Base-by-base conservation (phyloP, 1,284 basidiomycete species). In the Agroathelia rolfsii region DNA sequence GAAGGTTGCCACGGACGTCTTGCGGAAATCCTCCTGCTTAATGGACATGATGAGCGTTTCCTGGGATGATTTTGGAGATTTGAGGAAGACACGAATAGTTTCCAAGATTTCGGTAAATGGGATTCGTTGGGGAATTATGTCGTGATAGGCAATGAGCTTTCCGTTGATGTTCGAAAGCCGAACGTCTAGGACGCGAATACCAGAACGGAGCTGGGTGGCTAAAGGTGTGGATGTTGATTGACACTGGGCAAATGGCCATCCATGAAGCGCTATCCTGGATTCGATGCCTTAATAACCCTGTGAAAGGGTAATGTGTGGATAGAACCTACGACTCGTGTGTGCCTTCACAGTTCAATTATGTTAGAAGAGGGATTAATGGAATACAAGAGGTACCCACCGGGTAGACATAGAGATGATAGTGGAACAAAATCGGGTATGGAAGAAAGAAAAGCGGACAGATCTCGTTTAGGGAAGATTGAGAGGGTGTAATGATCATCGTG, bases 41-140 rank as follows among this genome's bases (percentile, higher is more conserved):
- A 94, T 70, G 8, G 76, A 88, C 58, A 90, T 72, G 22, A 93
- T 67, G 24, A 93, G 51, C 0, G 82, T 81, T 53, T 93, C 88
- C 24, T 62, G 64, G 3, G 57, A 62, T 1, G 76, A 71, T 3
- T 48, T 41, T 0, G 78, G 64, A 0, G 64, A 59, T 6, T 64
- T 64, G 23, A 93, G 69, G 55, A 87, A 94, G 2, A 50, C 43
- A 42, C 78, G 62, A 7, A 90, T 47, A 13, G 62, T 61, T 3
- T 60, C 44, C 9, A 92, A 62, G 32, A 84, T 72, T 10, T 65
- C 59, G 36, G 70, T 58, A 51, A 88, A 89, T 0, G 76, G 60
- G 0, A 74, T 69, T 34, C 67, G 62, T 50, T 92, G 70, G 0
- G 84, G 76, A 46, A 70, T 74, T 32, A 74, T 55, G 20, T 86